Evolutionary conservation across 805 yeast genomes (phyloP), one percentile per base, ranked within the genome.

Genomic region (Limtongia smithiae): DNA sequence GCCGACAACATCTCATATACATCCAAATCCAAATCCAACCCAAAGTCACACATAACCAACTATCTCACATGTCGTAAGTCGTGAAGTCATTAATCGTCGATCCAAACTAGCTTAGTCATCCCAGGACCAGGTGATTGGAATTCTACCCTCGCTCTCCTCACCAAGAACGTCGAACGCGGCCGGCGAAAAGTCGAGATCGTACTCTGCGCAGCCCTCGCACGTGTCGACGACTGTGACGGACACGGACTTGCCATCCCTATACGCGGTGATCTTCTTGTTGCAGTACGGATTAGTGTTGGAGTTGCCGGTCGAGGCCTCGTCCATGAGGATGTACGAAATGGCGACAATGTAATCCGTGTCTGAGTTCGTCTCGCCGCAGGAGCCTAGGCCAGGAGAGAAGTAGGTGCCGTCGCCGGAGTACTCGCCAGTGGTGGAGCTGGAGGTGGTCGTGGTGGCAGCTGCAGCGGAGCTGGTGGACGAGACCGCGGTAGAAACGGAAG

Each of bases 121-220:
- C 68, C 69, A 72, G 50, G 68, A 63, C 85, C 85, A 80, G 42
- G 75, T 64, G 59, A 80, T 72, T 21, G 70, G 65, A 54, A 81
- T 72, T 54, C 81, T 74, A 37, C 85, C 85, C 58, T 71, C 74
- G 44, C 63, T 68, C 62, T 68, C 64, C 59, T 73, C 77, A 14
- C 82, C 83, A 52, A 80, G 66, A 54, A 68, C 60, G 33, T 66
- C 46, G 62, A 81, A 80, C 4, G 85, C 85, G 48, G 76, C 61
- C 7, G 83, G 83, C n/a, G 83, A 76, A 48, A 81, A 70, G 59
- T 80, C 85, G 51, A 80, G 73, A 59, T 73, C 78, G 50, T 76
- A 63, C 43, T 65, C 61, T 22, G 64, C 55, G 61, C 85, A 81
- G 21, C 78, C 82, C 46, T 69, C 76, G 67, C 85, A 81, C 55